phyloP scores from a whole-genome alignment of 768 basidiomycete species.

The Kwoniella pini region DNA sequence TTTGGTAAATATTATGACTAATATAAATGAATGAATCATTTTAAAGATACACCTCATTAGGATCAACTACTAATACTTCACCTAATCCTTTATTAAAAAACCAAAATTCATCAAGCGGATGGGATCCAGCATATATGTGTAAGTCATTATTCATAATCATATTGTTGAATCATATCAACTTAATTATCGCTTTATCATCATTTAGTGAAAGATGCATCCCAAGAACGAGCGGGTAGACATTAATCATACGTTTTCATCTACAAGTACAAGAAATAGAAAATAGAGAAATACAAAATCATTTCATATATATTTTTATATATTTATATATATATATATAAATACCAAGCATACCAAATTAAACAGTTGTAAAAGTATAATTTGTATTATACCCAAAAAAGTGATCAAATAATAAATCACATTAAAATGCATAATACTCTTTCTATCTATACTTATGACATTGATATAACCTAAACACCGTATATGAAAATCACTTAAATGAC shows the following conservation, averaged over 20 bases:
- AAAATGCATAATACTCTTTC: no score
- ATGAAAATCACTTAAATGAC: no score
- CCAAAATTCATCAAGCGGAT: conserved; percentile 15
- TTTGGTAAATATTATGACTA: not conserved
- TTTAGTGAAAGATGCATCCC: conserved; percentile 18
- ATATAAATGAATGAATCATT: not conserved
- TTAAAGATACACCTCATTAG: conserved; percentile 90
- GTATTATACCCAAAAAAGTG: no score
- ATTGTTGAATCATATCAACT: no score
- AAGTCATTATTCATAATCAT: conserved; percentile 18
- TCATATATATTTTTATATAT: no score
- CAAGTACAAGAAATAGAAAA: not conserved
- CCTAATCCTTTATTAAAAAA: conserved; percentile 76
- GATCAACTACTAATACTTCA: conserved; percentile 91
- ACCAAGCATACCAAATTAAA: not conserved
- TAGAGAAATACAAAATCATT: no score
- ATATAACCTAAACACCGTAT: no score
- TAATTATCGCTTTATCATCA: not conserved
- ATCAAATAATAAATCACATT: no score
- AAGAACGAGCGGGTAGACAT: conserved; percentile 27
- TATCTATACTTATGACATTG: no score
- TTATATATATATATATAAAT: not conserved
- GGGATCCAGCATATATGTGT: conserved; percentile 50
- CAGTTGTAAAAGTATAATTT: no score
- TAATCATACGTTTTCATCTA: no score